Evolutionary conservation across 2,329 filamentous ascomycete species (phyloP).

Genomic region (Penicillium rolfsii): DNA sequence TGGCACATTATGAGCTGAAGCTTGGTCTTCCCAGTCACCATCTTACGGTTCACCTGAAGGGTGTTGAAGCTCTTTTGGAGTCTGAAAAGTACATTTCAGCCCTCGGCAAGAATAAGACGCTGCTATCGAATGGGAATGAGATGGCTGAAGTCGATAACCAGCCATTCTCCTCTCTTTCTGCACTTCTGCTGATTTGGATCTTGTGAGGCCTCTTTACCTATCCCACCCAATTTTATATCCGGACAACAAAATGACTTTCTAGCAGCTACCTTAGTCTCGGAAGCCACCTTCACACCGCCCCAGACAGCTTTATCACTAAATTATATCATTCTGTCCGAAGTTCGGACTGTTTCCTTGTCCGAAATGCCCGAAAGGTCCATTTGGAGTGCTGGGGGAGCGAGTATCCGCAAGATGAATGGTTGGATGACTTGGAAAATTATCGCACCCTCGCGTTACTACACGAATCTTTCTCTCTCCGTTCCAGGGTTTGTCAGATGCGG

Average conservation of each 20-base stretch:
- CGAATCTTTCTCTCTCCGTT: slow-evolving; percentile 3
- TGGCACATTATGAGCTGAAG: no score
- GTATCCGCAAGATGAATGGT: slow-evolving; percentile 1
- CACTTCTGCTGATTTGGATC: not conserved
- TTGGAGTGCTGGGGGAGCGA: not conserved
- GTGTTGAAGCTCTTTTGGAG: no score
- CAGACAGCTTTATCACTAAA: not conserved
- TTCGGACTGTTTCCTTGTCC: slow-evolving; percentile 1
- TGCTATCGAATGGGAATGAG: no score
- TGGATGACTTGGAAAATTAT: slow-evolving; percentile 1
- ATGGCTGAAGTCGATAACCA: not conserved
- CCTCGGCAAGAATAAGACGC: no score
- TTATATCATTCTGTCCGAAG: slow-evolving; percentile 2
- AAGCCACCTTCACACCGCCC: not conserved
- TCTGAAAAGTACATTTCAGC: no score
- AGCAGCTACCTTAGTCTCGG: not conserved
- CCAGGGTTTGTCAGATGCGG: slow-evolving; percentile 1
- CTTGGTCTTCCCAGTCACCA: no score
- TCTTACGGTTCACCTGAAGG: no score
- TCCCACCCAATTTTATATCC: slow-evolving; percentile 1
- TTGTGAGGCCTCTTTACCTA: slow-evolving; percentile 1
- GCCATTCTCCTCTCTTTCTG: not conserved
- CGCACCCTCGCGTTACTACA: slow-evolving; percentile 1
- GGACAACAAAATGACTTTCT: slow-evolving; percentile 1
- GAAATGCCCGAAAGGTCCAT: not conserved